phyloP scores from a whole-genome alignment of 1,284 basidiomycete genomes.

The Leccinum idahoense region DNA sequence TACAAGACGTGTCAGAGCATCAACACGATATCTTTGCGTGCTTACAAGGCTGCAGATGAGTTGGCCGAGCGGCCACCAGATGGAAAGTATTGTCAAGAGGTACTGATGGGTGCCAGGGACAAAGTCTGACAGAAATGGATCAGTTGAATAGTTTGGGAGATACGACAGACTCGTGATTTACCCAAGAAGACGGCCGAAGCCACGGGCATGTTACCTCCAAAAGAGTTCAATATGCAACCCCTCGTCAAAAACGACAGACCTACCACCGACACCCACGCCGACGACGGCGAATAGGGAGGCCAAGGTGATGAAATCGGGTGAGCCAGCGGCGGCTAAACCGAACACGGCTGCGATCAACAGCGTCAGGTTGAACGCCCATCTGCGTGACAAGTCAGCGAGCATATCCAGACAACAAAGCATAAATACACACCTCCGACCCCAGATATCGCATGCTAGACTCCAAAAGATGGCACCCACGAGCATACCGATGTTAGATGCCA shows the following conservation, averaged over 20 bases:
- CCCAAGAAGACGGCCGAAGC: conserved; percentile 64
- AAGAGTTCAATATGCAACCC: neutral
- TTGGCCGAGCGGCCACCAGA: conserved; percentile 71
- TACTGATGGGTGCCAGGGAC: conserved; percentile 68
- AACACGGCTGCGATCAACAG: conserved; percentile 57
- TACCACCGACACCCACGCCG: conserved; percentile 45
- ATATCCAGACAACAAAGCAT: neutral
- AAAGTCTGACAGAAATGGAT: conserved; percentile 43
- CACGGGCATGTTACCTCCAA: conserved; percentile 49
- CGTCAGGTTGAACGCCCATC: conserved; percentile 61
- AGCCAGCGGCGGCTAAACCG: conserved; percentile 42
- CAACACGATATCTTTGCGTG: conserved; percentile 12
- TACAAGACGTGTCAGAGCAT: neutral
- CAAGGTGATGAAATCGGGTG: conserved; percentile 40
- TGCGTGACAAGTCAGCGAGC: conserved; percentile 10
- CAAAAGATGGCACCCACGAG: conserved; percentile 63
- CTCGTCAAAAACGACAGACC: neutral
- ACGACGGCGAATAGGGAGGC: conserved; percentile 41
- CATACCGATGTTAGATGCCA: conserved; percentile 58
- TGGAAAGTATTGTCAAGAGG: conserved; percentile 60
- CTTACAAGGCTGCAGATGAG: conserved; percentile 58
- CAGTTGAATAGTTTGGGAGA: neutral
- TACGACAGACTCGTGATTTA: conserved; percentile 19
- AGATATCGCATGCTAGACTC: conserved; percentile 61
- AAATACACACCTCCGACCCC: conserved; percentile 48